Conservation (phyloP, 2,329 filamentous ascomycete species). For the Aspergillus amoenus region DNA sequence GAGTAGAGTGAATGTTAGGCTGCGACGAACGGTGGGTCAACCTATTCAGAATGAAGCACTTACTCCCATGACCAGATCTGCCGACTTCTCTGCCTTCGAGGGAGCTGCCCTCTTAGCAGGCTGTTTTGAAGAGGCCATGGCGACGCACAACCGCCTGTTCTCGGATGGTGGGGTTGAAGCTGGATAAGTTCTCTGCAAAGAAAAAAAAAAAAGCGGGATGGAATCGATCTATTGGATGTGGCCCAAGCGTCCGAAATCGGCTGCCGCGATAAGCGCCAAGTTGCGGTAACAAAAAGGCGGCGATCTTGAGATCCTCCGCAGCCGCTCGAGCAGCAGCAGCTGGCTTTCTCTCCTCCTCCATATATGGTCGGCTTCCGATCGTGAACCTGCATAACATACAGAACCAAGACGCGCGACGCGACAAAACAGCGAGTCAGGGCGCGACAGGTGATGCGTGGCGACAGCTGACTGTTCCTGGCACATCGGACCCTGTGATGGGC, state of each 20-base stretch:
- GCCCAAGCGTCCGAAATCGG: constrained; percentile 36
- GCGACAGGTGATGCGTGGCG: constrained; percentile 16
- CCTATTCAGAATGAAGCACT: constrained; percentile 22
- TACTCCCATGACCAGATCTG: constrained; percentile 56
- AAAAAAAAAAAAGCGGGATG: constrained; percentile 1
- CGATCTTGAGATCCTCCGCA: constrained; percentile 22
- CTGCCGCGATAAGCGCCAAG: constrained; percentile 28
- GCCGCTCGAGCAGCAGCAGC: constrained; percentile 4
- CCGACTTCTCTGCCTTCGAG: constrained; percentile 42
- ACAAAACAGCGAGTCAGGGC: constrained; percentile 5
- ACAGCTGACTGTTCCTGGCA: constrained; percentile 15
- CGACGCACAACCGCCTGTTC: neutral
- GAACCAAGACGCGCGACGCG: neutral
- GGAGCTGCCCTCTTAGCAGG: constrained; percentile 12
- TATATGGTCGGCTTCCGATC: constrained; percentile 5
- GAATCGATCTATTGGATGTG: constrained; percentile 35
- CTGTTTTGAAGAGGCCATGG: constrained; percentile 22
- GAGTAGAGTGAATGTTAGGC: too few species aligned
- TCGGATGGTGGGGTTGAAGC: neutral
- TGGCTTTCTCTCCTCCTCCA: neutral
- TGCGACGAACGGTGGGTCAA: neutral
- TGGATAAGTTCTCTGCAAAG: neutral
- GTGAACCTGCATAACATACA: constrained; percentile 9
- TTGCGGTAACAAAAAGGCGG: constrained; percentile 17
- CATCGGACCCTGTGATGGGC: constrained; percentile 19